Percentiles rank a stretch among this genome's conserved stretches.
phyloP scores from a whole-genome alignment of 768 basidiomycete species.

The Calvatia gigantea region DNA sequence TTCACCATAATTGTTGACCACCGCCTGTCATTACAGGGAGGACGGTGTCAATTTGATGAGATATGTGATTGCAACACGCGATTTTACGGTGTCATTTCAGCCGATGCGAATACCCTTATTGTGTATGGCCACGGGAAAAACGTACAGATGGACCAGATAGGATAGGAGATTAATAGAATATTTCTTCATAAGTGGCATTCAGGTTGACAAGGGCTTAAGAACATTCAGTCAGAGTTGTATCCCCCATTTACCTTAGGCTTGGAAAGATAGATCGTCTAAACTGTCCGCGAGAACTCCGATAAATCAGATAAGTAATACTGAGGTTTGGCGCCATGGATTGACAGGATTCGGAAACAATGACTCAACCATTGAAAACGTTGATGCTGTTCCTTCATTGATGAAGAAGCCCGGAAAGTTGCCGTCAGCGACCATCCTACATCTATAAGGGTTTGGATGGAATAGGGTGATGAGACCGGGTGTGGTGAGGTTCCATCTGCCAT shows the following conservation, averaged over 20 bases:
- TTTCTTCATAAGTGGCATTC: not conserved
- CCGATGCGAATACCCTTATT: not conserved
- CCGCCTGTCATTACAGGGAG: not conserved
- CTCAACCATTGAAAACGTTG: not conserved
- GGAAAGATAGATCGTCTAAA: slow-evolving; percentile 5
- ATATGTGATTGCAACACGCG: not conserved
- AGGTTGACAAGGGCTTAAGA: not conserved
- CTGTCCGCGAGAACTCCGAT: not conserved
- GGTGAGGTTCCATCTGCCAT: not conserved
- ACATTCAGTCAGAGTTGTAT: not conserved
- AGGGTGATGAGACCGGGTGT: slow-evolving; percentile 1
- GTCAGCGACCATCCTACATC: not conserved
- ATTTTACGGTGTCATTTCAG: not conserved
- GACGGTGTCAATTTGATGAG: not conserved
- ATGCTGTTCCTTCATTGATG: not conserved
- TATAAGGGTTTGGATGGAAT: not conserved
- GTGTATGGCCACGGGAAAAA: not conserved
- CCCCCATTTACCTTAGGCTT: not conserved
- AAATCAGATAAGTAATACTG: not conserved
- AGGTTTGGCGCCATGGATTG: not conserved
- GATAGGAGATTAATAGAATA: not conserved
- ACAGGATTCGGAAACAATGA: not conserved
- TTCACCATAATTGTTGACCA: not conserved
- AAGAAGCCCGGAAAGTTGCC: not conserved
- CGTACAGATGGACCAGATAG: not conserved